A percentile compares a stretch with the other conserved stretches of the same genome.
phyloP scores from a whole-genome alignment of 2,329 filamentous ascomycete species.

The Setomelanomma holmii region DNA sequence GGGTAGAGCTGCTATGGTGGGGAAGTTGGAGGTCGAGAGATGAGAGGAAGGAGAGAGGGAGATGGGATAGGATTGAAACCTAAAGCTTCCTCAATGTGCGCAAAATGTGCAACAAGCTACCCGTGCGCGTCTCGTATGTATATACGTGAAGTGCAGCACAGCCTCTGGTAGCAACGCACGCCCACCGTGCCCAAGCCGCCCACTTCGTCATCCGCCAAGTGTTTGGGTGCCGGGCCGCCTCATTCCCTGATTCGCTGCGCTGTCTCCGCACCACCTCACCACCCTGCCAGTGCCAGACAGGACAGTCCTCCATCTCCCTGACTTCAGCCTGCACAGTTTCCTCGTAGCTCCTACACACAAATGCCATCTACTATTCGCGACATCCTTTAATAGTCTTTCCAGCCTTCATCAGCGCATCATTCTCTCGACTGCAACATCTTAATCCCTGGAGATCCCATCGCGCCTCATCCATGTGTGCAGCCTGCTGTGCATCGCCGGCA shows the following conservation, averaged over 20 bases:
- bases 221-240: background rate
- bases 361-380: background rate
- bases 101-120: constrained; percentile 11
- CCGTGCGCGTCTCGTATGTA: constrained; percentile 14
- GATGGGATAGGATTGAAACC: constrained; percentile 4
- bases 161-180: constrained; percentile 10
- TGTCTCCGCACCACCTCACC: constrained; percentile 5
- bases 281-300: background rate
- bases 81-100: background rate
- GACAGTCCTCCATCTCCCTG: background rate
- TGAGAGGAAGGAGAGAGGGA: constrained; percentile 4
- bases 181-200: background rate
- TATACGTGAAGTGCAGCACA: constrained; percentile 16
- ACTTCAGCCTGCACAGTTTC: background rate
- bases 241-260: constrained; percentile 8
- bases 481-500: constrained; percentile 31
- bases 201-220: constrained; percentile 9
- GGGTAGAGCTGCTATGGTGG: constrained; percentile 16
- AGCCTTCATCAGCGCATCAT: background rate
- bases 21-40: constrained; percentile 1
- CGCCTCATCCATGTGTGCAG: constrained; percentile 36
- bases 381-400: background rate
- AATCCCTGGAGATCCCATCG: constrained; percentile 6
- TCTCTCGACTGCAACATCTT: constrained; percentile 9
- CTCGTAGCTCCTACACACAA: background rate